These are phyloP conservation scores for Zostera marina DNA, from an alignment of 116 monocot species.

Conservation along the genomic window DNA sequence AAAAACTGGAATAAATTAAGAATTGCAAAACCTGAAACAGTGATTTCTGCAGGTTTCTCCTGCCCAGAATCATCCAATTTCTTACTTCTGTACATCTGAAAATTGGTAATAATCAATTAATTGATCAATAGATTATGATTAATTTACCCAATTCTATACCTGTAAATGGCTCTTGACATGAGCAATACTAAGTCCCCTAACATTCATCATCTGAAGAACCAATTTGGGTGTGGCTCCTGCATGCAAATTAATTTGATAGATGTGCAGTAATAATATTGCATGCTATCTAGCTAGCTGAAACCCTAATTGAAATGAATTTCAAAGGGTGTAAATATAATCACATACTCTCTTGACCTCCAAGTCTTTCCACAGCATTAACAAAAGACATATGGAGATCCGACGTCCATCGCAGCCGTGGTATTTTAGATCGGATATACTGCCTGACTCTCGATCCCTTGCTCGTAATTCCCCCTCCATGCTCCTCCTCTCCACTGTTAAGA, in stretches of 20 bases:
- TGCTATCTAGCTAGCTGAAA: too few species aligned
- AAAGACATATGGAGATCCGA: slow-evolving; percentile 50
- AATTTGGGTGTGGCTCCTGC: slow-evolving; percentile 58
- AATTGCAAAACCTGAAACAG: background rate
- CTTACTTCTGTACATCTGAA: slow-evolving; percentile 1
- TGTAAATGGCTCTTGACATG: slow-evolving; percentile 73
- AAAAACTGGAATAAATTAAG: too few species aligned
- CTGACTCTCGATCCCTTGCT: slow-evolving; percentile 13
- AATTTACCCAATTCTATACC: too few species aligned
- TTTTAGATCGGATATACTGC: slow-evolving; percentile 44
- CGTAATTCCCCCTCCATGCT: too few species aligned
- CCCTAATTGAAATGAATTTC: background rate
- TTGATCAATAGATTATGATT: too few species aligned
- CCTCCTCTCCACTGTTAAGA: too few species aligned
- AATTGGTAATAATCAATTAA: too few species aligned
- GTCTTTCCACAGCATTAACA: slow-evolving; percentile 37
- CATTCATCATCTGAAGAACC: slow-evolving; percentile 63
- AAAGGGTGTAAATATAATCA: background rate
- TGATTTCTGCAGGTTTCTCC: background rate
- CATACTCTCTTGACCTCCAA: slow-evolving; percentile 58
- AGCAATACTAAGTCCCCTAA: slow-evolving; percentile 40
- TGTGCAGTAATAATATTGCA: too few species aligned
- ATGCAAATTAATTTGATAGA: too few species aligned
- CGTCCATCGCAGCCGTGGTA: slow-evolving; percentile 54
- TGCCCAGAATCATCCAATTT: slow-evolving; percentile 1